phyloP scores from a whole-genome alignment of 2,329 filamentous ascomycete genomes.

The Monosporascus ibericus region DNA sequence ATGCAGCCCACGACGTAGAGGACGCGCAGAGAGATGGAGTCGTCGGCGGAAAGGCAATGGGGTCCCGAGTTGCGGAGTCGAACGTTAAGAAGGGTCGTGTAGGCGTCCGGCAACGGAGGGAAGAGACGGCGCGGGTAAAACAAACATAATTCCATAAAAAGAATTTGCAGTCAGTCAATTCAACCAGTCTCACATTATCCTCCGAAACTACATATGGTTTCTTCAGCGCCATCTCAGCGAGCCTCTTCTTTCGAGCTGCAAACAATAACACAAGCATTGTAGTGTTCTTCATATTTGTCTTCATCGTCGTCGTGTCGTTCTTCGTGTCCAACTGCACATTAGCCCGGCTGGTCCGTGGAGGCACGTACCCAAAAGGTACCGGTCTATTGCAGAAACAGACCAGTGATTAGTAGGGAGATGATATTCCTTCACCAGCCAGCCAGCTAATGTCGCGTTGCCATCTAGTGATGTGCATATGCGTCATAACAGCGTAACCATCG shows the following conservation, averaged over 20 bases:
- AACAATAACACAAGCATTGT: not conserved
- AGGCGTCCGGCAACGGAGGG: not conserved
- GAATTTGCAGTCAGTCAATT: too few species aligned
- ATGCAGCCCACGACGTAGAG: not conserved
- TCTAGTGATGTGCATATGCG: slow-evolving; percentile 29
- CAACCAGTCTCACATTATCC: too few species aligned
- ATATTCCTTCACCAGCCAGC: slow-evolving; percentile 4
- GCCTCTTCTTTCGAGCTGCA: not conserved
- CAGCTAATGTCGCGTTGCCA: slow-evolving; percentile 21
- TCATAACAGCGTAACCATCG: slow-evolving; percentile 33
- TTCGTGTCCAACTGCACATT: slow-evolving; percentile 22
- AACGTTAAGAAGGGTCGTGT: not conserved
- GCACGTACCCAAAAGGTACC: slow-evolving; percentile 15
- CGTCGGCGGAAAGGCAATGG: not conserved
- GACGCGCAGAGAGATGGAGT: not conserved
- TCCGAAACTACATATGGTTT: too few species aligned
- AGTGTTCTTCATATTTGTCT: slow-evolving; percentile 9
- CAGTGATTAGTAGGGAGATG: slow-evolving; percentile 20
- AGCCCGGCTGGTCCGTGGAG: slow-evolving; percentile 13
- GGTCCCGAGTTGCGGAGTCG: not conserved
- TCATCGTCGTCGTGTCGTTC: slow-evolving; percentile 26
- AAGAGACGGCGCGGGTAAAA: too few species aligned
- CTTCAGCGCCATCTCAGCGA: too few species aligned
- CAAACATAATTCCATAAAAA: too few species aligned
- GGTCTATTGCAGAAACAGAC: slow-evolving; percentile 8